phyloP scores from a whole-genome alignment of 1,139 yeast species.

The Meyerozyma guilliermondii region DNA sequence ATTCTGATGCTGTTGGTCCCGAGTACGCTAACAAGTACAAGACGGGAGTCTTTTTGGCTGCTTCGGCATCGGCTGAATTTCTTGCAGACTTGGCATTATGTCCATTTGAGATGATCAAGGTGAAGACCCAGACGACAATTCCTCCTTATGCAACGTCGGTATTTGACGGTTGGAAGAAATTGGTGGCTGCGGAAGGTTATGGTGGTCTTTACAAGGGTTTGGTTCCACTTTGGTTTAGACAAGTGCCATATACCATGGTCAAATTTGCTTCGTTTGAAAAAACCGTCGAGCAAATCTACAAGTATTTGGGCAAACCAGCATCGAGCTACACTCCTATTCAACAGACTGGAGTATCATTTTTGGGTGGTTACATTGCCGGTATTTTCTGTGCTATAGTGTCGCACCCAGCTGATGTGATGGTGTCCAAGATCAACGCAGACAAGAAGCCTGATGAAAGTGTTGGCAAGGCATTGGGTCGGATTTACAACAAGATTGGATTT shows the following conservation, averaged over 20 bases:
- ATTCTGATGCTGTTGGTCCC: slow-evolving; percentile 64
- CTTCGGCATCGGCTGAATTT: slow-evolving; percentile 91
- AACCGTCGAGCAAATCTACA: slow-evolving; percentile 71
- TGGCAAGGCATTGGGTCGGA: slow-evolving; percentile 64
- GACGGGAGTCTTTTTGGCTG: slow-evolving; percentile 71
- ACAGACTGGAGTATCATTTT: slow-evolving; percentile 90
- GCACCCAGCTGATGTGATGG: slow-evolving; percentile 98
- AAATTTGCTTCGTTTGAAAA: slow-evolving; percentile 92
- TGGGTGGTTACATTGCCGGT: slow-evolving; percentile 96
- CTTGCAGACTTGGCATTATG: slow-evolving; percentile 84
- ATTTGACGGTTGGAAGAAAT: slow-evolving; percentile 62
- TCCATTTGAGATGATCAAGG: slow-evolving; percentile 92
- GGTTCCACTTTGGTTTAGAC: slow-evolving; percentile 90
- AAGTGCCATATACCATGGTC: slow-evolving; percentile 94
- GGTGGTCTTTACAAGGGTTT: slow-evolving; percentile 80
- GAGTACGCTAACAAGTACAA: slow-evolving; percentile 58
- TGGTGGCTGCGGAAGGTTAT: slow-evolving; percentile 62
- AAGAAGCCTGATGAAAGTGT: slow-evolving; percentile 61
- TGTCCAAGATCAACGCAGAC: slow-evolving; percentile 81
- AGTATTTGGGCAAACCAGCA: slow-evolving; percentile 40
- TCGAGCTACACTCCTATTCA: slow-evolving; percentile 42
- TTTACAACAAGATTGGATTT: slow-evolving; percentile 80
- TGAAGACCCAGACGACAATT: slow-evolving; percentile 84
- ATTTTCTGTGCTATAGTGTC: slow-evolving; percentile 90
- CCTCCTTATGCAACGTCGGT: slow-evolving; percentile 72